Conservation (phyloP, 352 stramenopile species). For the Halophytophthora polymorphica region DNA sequence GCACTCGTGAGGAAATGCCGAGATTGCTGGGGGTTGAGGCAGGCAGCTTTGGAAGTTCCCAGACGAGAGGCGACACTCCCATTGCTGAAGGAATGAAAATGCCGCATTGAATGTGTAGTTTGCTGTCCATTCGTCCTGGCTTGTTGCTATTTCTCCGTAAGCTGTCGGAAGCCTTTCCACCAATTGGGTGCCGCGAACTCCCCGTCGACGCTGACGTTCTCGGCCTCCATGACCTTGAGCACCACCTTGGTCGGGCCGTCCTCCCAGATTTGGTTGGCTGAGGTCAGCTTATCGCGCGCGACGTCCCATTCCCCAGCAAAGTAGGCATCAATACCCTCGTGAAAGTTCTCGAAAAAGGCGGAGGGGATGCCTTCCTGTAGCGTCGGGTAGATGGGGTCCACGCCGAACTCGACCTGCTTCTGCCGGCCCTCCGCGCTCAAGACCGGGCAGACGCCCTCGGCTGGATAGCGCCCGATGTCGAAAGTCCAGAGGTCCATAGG, state of each 20-base stretch:
- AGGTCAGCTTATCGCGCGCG: slow-evolving; percentile 77
- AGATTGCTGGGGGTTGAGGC: too few species aligned
- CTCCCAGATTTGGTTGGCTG: slow-evolving; percentile 90
- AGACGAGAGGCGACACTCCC: too few species aligned
- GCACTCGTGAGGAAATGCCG: too few species aligned
- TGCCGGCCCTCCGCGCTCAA: slow-evolving; percentile 60
- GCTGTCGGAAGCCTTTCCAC: slow-evolving; percentile 91
- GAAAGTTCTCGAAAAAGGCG: slow-evolving; percentile 91
- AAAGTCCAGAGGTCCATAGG: slow-evolving; percentile 94
- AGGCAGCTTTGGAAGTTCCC: too few species aligned
- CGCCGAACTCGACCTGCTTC: slow-evolving; percentile 80
- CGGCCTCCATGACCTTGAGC: slow-evolving; percentile 86
- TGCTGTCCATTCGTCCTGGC: not conserved
- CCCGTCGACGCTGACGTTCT: slow-evolving; percentile 65
- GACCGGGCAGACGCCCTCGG: slow-evolving; percentile 47
- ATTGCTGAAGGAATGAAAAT: too few species aligned
- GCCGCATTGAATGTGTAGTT: too few species aligned
- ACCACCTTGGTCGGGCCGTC: slow-evolving; percentile 90
- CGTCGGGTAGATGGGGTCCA: slow-evolving; percentile 63
- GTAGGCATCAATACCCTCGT: slow-evolving; percentile 91
- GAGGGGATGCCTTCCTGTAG: slow-evolving; percentile 78
- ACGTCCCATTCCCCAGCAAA: slow-evolving; percentile 91
- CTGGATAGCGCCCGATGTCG: slow-evolving; percentile 85
- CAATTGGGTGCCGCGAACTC: slow-evolving; percentile 76
- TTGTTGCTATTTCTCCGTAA: slow-evolving; percentile 89